phyloP scores from a whole-genome alignment of 2,329 filamentous ascomycete genomes.

The Ceratocystiopsis sp. region DNA sequence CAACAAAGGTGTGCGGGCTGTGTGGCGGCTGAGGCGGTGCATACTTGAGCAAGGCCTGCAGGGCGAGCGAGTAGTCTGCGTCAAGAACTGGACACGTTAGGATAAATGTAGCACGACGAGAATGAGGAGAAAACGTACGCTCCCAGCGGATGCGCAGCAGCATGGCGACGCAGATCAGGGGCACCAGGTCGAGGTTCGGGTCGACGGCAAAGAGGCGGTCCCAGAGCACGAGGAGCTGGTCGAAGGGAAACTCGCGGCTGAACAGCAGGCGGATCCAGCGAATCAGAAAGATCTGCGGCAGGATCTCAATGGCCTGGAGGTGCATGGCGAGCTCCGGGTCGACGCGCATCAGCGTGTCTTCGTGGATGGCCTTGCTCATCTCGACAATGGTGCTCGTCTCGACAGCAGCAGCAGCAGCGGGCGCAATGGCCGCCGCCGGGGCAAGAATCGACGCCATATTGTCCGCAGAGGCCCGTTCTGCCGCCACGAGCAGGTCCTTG shows the following conservation, averaged over 20 bases:
- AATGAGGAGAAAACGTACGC: slow-evolving; percentile 30
- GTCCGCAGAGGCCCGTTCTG: neutral
- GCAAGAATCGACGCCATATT: neutral
- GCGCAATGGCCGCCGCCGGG: neutral
- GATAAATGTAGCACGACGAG: neutral
- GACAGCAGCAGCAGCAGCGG: slow-evolving; percentile 10
- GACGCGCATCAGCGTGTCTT: slow-evolving; percentile 50
- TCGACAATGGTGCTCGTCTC: slow-evolving; percentile 54
- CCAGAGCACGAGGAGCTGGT: slow-evolving; percentile 73
- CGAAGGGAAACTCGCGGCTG: slow-evolving; percentile 81
- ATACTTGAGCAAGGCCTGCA: slow-evolving; percentile 73
- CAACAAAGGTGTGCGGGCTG: slow-evolving; percentile 62
- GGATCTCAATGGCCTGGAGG: slow-evolving; percentile 64
- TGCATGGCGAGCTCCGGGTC: slow-evolving; percentile 38
- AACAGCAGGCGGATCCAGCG: slow-evolving; percentile 91
- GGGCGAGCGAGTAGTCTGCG: slow-evolving; percentile 71
- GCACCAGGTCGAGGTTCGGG: slow-evolving; percentile 60
- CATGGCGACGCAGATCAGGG: slow-evolving; percentile 90
- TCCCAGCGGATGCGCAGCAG: slow-evolving; percentile 82
- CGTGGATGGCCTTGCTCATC: slow-evolving; percentile 74
- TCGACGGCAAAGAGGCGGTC: slow-evolving; percentile 83
- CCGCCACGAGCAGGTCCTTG: too few species aligned
- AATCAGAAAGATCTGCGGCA: slow-evolving; percentile 94
- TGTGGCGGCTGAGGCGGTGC: slow-evolving; percentile 45
- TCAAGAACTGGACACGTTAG: slow-evolving; percentile 44